A percentile compares a stretch with the other conserved stretches of the same genome.
These are phyloP conservation scores for Eucalyptus virginea DNA, from an alignment of 345 rosid species.

Conservation along the genomic window DNA sequence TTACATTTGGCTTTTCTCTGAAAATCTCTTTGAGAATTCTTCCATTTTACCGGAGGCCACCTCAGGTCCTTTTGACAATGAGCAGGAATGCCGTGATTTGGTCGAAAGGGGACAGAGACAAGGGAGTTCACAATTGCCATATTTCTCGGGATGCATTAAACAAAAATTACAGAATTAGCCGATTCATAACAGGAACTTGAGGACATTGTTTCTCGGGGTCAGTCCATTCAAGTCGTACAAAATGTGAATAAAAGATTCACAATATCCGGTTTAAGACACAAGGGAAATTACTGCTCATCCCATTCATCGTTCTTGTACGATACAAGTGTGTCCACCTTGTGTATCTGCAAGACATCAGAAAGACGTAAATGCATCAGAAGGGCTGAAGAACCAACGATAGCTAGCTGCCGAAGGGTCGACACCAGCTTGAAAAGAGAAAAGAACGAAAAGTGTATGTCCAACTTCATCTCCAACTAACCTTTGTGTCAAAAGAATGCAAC, in stretches of 20 bases:
- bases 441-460: background rate
- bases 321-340: constrained; percentile 91
- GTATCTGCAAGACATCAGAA: constrained; percentile 46
- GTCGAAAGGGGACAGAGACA: background rate
- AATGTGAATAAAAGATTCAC: constrained; percentile 13
- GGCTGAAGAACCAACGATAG: background rate
- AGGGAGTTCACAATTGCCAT: background rate
- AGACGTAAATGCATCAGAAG: background rate
- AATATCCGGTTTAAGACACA: background rate
- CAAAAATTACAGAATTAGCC: background rate
- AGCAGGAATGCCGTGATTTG: background rate
- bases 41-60: background rate
- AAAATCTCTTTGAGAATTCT: background rate
- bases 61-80: background rate
- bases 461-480: constrained; percentile 21
- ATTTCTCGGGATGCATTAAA: background rate
- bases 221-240: background rate
- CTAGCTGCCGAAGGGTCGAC: background rate
- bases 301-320: constrained; percentile 95
- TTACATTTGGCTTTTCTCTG: background rate
- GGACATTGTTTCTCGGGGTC: background rate
- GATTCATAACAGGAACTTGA: background rate
- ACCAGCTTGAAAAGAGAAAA: background rate
- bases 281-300: constrained; percentile 59
- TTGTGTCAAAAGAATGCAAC: constrained; percentile 91